These are phyloP conservation scores for Solanum clarkiae DNA, from an alignment of 257 asterid species.

Conservation along the genomic window DNA sequence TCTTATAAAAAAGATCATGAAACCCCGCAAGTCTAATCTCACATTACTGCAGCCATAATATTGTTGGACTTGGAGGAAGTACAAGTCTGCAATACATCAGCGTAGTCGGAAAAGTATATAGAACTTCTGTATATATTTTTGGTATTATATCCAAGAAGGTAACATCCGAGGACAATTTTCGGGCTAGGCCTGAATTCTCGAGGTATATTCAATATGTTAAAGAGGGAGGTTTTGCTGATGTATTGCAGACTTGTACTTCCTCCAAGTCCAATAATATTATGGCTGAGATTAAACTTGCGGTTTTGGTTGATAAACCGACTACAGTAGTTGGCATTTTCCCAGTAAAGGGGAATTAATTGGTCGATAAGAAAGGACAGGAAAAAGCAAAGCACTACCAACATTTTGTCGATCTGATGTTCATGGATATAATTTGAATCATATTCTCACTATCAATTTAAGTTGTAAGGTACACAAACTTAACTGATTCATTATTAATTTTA, in stretches of 20 bases:
- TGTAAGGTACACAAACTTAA: neutral
- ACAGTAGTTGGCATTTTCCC: too few relatives aligned
- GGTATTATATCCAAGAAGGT: too few relatives aligned
- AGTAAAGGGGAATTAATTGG: too few relatives aligned
- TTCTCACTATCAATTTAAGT: neutral
- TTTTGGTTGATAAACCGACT: too few relatives aligned
- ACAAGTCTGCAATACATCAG: neutral
- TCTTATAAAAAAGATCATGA: neutral
- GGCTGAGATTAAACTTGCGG: too few relatives aligned
- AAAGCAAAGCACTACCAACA: too few relatives aligned
- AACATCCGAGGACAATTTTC: too few relatives aligned
- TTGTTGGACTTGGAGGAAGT: neutral
- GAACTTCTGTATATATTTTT: too few relatives aligned
- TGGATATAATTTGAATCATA: neutral
- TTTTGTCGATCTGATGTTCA: too few relatives aligned
- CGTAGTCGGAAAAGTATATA: too few relatives aligned
- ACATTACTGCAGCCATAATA: neutral
- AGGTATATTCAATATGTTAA: conserved; percentile 61
- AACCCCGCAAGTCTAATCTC: neutral
- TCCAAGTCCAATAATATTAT: too few relatives aligned
- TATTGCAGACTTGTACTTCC: conserved; percentile 9
- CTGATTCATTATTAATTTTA: neutral
- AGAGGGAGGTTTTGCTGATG: conserved; percentile 43
- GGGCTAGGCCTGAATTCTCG: conserved; percentile 58
- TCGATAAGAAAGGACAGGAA: too few relatives aligned